Conservation (phyloP, 768 basidiomycete species). For the Phaeotremella skinneri region DNA sequence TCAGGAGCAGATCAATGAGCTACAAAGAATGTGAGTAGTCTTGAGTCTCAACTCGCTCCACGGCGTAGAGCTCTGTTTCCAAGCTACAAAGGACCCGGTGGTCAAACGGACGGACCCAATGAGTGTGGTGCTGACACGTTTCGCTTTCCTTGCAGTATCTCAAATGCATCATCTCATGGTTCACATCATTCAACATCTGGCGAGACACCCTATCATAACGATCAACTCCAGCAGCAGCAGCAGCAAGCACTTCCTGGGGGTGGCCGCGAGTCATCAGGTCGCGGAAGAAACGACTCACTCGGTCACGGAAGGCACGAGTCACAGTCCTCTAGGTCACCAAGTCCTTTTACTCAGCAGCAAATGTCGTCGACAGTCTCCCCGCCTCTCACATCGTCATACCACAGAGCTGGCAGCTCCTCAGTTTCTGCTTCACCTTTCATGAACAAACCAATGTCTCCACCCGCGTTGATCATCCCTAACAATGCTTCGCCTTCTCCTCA, state of each 20-base stretch:
- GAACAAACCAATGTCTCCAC: conserved; percentile 42
- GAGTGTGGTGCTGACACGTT: neutral
- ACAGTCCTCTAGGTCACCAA: conserved; percentile 20
- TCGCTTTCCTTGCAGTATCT: neutral
- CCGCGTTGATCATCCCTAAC: conserved; percentile 41
- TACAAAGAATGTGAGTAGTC: conserved; percentile 18
- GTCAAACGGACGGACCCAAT: neutral
- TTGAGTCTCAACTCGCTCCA: neutral
- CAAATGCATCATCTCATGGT: neutral
- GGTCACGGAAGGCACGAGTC: conserved; percentile 19
- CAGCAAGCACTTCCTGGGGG: conserved; percentile 3
- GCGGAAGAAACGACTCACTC: conserved; percentile 17
- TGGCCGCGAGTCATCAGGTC: conserved; percentile 6
- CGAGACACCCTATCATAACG: neutral
- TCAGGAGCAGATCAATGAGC: conserved; percentile 10
- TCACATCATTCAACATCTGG: neutral
- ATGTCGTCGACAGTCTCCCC: conserved; percentile 21
- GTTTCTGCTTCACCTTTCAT: conserved; percentile 26
- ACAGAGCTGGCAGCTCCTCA: conserved; percentile 11
- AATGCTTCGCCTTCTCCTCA: conserved; percentile 30
- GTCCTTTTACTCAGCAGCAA: conserved; percentile 21
- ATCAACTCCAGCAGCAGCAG: conserved; percentile 7
- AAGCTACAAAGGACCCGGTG: neutral
- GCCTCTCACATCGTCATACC: conserved; percentile 12
- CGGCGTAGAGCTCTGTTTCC: neutral